Conservation (phyloP, 2,329 filamentous ascomycete genomes). For the Daldinia sp. region DNA sequence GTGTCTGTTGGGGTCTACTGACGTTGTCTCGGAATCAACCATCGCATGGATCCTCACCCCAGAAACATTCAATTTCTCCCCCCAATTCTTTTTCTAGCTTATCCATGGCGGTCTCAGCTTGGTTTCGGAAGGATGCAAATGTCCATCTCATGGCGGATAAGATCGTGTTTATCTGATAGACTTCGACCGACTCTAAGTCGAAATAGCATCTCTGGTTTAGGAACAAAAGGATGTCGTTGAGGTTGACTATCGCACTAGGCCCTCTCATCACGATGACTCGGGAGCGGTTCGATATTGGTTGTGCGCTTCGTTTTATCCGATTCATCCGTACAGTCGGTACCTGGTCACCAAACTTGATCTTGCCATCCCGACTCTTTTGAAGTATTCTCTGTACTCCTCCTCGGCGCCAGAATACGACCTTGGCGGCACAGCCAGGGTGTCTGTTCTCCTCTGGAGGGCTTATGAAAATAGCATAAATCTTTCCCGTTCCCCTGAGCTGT, state of each 20-base stretch:
- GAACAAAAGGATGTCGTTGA: too few relatives aligned
- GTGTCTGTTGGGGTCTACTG: not conserved
- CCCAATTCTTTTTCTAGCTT: not conserved
- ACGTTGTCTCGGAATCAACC: too few relatives aligned
- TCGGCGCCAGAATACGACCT: not conserved
- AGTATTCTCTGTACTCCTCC: not conserved
- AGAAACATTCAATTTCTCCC: not conserved
- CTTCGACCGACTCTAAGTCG: not conserved
- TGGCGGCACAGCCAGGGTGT: not conserved
- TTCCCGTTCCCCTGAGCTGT: not conserved
- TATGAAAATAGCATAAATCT: not conserved
- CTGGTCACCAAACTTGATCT: not conserved
- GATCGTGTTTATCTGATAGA: too few relatives aligned
- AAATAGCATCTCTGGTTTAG: not conserved
- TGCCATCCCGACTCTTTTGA: not conserved
- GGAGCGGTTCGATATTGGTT: not conserved
- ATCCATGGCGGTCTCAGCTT: not conserved
- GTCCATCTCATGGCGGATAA: constrained; percentile 2
- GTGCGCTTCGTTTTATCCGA: not conserved
- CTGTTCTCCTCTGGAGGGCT: not conserved
- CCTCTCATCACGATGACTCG: not conserved
- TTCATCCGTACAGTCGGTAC: not conserved
- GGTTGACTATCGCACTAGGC: not conserved
- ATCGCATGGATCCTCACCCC: not conserved
- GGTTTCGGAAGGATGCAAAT: not conserved